A percentile compares a stretch with the other conserved stretches of the same genome.
Conservation (phyloP, 495 filamentous ascomycete species). For the Lophiostoma macrostomum region DNA sequence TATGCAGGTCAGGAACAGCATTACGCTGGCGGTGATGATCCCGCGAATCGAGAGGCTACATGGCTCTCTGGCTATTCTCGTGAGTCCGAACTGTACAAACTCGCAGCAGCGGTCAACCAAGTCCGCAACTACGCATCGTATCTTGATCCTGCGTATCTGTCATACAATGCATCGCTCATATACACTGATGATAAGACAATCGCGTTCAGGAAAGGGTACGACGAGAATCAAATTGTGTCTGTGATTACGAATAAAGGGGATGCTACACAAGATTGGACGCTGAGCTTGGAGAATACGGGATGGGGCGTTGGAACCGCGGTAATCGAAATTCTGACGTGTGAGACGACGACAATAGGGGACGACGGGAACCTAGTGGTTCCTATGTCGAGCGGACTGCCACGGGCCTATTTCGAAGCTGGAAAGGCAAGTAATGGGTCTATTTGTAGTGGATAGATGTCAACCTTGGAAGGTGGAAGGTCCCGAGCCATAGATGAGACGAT, state of each 20-base stretch:
- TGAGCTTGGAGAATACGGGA: too few relatives aligned
- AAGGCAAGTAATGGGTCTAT: too few relatives aligned
- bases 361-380: too few relatives aligned
- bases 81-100: conserved; percentile 56
- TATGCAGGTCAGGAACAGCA: conserved; percentile 75
- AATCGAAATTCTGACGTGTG: too few relatives aligned
- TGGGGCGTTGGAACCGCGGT: too few relatives aligned
- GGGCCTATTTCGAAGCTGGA: too few relatives aligned
- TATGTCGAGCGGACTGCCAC: too few relatives aligned
- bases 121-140: conserved; percentile 57
- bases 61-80: conserved; percentile 68
- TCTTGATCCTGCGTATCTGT: conserved; percentile 47
- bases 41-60: conserved; percentile 69
- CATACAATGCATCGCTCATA: conserved; percentile 54
- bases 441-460: too few relatives aligned
- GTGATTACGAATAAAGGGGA: conserved; percentile 66
- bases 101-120: conserved; percentile 56
- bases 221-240: conserved; percentile 55
- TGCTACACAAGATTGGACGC: too few relatives aligned
- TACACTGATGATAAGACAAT: conserved; percentile 57
- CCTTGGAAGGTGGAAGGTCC: too few relatives aligned
- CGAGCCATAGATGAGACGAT: too few relatives aligned
- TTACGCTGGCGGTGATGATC: conserved; percentile 56
- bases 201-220: conserved; percentile 62
- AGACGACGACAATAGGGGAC: too few relatives aligned